Evolutionary conservation across 192 early-diverging fungal species (phyloP).

Genomic region (Cladochytrium replicatum): DNA sequence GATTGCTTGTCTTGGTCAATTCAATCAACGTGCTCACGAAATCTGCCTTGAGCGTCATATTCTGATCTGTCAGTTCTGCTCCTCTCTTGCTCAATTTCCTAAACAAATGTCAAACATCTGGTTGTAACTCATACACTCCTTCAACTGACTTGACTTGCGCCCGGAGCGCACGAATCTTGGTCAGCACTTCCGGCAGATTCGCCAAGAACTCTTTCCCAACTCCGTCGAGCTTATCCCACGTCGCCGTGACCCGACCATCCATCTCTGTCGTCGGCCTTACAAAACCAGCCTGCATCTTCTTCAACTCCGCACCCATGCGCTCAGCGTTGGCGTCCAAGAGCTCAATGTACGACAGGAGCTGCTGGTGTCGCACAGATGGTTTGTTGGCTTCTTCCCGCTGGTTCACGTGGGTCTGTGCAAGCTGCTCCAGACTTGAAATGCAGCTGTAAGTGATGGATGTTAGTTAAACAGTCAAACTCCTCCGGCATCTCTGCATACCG

Average conservation of each 20-base stretch:
- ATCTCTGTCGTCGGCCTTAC: background rate
- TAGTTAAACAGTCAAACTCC: no score
- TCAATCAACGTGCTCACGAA: conserved; percentile 4
- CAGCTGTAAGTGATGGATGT: conserved; percentile 26
- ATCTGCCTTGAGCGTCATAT: conserved; percentile 7
- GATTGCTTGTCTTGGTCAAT: background rate
- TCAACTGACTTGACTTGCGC: conserved; percentile 12
- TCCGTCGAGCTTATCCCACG: background rate
- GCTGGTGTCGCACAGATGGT: conserved; percentile 7
- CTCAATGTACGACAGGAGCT: conserved; percentile 12
- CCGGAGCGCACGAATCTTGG: background rate
- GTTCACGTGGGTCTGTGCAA: no score
- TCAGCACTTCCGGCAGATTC: conserved; percentile 7
- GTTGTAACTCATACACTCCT: background rate
- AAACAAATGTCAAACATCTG: conserved; percentile 3
- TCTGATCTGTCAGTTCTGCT: conserved; percentile 4
- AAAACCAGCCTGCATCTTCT: conserved; percentile 12
- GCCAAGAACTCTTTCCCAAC: conserved; percentile 7
- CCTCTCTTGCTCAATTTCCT: conserved; percentile 18
- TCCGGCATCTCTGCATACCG: conserved; percentile 17
- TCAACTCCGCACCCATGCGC: conserved; percentile 16
- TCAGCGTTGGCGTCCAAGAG: conserved; percentile 14
- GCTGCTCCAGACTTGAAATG: conserved; percentile 52
- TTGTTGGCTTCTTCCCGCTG: background rate
- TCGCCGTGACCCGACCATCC: conserved; percentile 1